Percentiles rank a stretch among this genome's conserved stretches.
These are phyloP conservation scores for Lactarius indigo DNA, from an alignment of 768 basidiomycete genomes.

Conservation along the genomic window DNA sequence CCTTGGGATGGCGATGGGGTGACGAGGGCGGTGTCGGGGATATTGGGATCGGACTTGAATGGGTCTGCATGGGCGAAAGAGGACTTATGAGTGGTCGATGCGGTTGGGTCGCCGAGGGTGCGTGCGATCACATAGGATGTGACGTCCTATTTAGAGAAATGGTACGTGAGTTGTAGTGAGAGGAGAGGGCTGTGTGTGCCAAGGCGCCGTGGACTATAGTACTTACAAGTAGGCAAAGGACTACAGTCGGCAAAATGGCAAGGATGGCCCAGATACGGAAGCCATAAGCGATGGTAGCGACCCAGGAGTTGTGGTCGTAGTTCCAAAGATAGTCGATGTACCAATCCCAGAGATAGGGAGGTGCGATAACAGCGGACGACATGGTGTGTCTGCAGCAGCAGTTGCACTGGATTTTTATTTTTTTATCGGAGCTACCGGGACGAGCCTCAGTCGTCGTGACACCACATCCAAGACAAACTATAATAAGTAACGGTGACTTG, in stretches of 20 bases:
- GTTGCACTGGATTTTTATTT: not conserved
- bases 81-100: slow-evolving; percentile 60
- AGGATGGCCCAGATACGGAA: slow-evolving; percentile 63
- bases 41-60: not conserved
- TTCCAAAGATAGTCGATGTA: slow-evolving; percentile 64
- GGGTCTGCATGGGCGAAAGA: slow-evolving; percentile 2
- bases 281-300: slow-evolving; percentile 56
- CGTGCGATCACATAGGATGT: slow-evolving; percentile 79
- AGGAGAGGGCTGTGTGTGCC: not conserved
- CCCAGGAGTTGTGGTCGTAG: slow-evolving; percentile 64
- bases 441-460: not conserved
- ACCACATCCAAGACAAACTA: not conserved
- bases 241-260: slow-evolving; percentile 45
- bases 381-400: slow-evolving; percentile 5
- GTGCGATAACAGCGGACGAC: slow-evolving; percentile 34
- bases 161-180: not conserved
- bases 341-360: slow-evolving; percentile 49
- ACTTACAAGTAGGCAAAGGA: slow-evolving; percentile 66
- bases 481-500: not conserved
- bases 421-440: not conserved
- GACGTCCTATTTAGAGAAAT: slow-evolving; percentile 54
- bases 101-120: slow-evolving; percentile 71
- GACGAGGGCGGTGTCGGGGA: not conserved
- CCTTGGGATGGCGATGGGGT: not conserved
- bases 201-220: slow-evolving; percentile 9